phyloP scores from a whole-genome alignment of 225 moss, liverwort and hornwort genomes.

The Bryum argenteum region DNA sequence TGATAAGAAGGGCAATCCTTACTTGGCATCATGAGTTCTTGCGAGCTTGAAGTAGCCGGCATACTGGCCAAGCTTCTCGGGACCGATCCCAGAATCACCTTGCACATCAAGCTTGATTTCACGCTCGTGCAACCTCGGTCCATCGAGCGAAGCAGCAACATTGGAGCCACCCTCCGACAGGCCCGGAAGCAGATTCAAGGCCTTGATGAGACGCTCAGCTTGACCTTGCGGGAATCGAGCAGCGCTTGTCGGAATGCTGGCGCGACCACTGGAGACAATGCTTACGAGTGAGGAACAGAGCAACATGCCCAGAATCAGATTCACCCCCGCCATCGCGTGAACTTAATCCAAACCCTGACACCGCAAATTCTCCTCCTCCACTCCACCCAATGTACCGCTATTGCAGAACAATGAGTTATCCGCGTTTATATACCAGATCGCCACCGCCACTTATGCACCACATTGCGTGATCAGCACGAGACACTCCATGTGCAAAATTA shows the following conservation, averaged over 20 bases:
- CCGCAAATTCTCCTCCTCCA: neutral
- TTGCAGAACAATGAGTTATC: neutral
- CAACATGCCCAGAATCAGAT: slow-evolving; percentile 16
- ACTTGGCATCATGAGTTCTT: slow-evolving; percentile 65
- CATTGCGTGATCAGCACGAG: slow-evolving; percentile 27
- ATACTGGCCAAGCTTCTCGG: slow-evolving; percentile 64
- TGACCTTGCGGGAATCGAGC: slow-evolving; percentile 54
- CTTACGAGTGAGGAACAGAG: slow-evolving; percentile 34
- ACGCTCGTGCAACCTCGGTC: slow-evolving; percentile 49
- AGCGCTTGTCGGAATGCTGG: slow-evolving; percentile 4
- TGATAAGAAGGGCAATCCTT: slow-evolving; percentile 6
- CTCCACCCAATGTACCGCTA: neutral
- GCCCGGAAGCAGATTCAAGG: slow-evolving; percentile 54
- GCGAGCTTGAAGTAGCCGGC: slow-evolving; percentile 69
- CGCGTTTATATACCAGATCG: neutral
- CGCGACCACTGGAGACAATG: slow-evolving; percentile 26
- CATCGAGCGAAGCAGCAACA: slow-evolving; percentile 14
- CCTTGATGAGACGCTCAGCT: slow-evolving; percentile 70
- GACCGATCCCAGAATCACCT: slow-evolving; percentile 50
- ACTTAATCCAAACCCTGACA: neutral
- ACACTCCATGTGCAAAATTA: slow-evolving; percentile 9
- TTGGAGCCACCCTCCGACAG: slow-evolving; percentile 35
- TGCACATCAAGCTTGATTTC: slow-evolving; percentile 40
- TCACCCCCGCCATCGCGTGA: slow-evolving; percentile 25
- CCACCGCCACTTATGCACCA: neutral